phyloP scores from a whole-genome alignment of 2,329 filamentous ascomycete species.

The Raffaelea ambrosiae region DNA sequence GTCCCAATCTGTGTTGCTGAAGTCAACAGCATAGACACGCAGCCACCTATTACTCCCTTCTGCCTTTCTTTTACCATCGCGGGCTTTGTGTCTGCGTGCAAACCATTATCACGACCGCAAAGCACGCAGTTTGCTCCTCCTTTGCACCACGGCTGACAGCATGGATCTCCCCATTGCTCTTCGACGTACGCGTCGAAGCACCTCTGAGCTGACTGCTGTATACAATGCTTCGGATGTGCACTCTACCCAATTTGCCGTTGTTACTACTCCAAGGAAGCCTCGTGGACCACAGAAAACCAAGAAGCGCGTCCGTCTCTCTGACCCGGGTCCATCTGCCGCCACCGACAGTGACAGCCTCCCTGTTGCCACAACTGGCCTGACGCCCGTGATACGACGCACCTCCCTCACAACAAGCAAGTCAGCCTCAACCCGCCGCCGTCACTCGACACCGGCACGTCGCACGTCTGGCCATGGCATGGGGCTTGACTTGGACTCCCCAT shows the following conservation, averaged over 20 bases:
- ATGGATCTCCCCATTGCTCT: slow-evolving; percentile 45
- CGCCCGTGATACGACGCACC: slow-evolving; percentile 48
- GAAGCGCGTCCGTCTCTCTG: slow-evolving; percentile 51
- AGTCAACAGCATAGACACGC: too few relatives aligned
- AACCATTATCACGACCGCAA: too few relatives aligned
- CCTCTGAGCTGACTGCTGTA: slow-evolving; percentile 13
- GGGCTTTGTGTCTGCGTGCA: too few relatives aligned
- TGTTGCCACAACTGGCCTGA: slow-evolving; percentile 48
- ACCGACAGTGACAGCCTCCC: slow-evolving; percentile 3
- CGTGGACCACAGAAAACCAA: slow-evolving; percentile 22
- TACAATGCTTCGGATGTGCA: slow-evolving; percentile 7
- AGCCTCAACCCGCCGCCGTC: slow-evolving; percentile 23
- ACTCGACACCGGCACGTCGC: slow-evolving; percentile 30
- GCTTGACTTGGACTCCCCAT: slow-evolving; percentile 10
- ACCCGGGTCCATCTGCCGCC: slow-evolving; percentile 30
- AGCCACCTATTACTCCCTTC: too few relatives aligned
- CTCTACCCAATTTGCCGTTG: slow-evolving; percentile 15
- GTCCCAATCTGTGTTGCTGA: too few relatives aligned
- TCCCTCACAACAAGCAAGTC: slow-evolving; percentile 23
- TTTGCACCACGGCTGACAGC: too few relatives aligned
- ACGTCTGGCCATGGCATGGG: neutral
- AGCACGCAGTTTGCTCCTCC: too few relatives aligned
- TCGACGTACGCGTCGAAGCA: slow-evolving; percentile 42
- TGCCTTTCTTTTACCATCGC: too few relatives aligned
- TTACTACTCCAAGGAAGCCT: slow-evolving; percentile 15